Conservation (phyloP, 139 green algal genomes). For the Auxenochlorella protothecoides region DNA sequence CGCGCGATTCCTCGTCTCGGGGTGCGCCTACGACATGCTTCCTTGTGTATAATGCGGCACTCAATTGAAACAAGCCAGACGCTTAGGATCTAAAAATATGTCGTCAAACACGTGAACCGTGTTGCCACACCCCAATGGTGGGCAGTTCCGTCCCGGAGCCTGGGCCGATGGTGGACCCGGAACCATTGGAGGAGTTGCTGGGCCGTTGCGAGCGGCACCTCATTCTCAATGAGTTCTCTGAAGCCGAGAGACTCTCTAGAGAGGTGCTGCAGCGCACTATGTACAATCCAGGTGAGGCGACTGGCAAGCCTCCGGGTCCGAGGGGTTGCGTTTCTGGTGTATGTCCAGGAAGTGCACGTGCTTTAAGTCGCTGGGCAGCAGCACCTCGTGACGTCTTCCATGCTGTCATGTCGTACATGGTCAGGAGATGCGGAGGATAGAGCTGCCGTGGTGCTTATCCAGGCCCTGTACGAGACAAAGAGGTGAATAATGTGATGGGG, state of each 20-base stretch:
- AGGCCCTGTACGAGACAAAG: slow-evolving; percentile 9
- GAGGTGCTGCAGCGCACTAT: not conserved
- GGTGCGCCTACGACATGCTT: too few relatives aligned
- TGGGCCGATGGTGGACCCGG: not conserved
- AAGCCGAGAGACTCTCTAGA: slow-evolving; percentile 2
- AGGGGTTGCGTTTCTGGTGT: not conserved
- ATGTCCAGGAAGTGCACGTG: not conserved
- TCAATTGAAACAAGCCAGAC: too few relatives aligned
- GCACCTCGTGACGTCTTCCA: not conserved
- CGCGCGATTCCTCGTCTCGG: too few relatives aligned
- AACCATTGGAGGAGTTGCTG: not conserved
- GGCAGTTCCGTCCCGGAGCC: not conserved
- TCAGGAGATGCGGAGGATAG: slow-evolving; percentile 1
- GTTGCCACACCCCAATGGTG: not conserved
- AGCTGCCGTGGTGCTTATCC: slow-evolving; percentile 7
- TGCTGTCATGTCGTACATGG: not conserved
- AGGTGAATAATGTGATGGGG: too few relatives aligned
- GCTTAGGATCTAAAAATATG: not conserved
- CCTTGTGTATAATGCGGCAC: too few relatives aligned
- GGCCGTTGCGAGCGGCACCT: not conserved
- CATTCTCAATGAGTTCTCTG: not conserved
- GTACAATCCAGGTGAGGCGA: not conserved
- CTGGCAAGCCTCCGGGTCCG: not conserved
- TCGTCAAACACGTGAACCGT: not conserved
- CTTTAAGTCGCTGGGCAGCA: not conserved